A percentile compares a stretch with the other conserved stretches of the same genome.
These are phyloP conservation scores for Paracamarosporium sp. DNA, from an alignment of 2,329 filamentous ascomycete genomes.

Conservation along the genomic window DNA sequence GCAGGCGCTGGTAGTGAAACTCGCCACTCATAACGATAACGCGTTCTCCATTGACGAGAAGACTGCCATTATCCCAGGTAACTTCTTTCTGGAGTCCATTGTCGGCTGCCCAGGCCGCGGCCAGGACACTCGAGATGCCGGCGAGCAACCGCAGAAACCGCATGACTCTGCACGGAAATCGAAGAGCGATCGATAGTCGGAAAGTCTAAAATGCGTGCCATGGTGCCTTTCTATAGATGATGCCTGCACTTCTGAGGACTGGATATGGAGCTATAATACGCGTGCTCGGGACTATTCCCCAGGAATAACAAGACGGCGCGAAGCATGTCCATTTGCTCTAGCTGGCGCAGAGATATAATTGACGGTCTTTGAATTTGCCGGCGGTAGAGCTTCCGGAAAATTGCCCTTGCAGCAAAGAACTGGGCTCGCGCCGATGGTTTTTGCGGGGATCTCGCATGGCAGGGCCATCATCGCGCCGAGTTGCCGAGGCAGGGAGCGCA, in stretches of 20 bases:
- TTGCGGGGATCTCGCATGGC: not conserved
- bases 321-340: not conserved
- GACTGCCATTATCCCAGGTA: constrained; percentile 60
- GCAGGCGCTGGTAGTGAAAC: constrained; percentile 62
- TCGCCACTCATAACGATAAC: constrained; percentile 59
- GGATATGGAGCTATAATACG: not conserved
- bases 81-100: constrained; percentile 47
- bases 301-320: not conserved
- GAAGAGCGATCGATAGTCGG: not conserved
- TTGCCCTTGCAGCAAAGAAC: not conserved
- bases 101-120: constrained; percentile 25
- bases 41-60: constrained; percentile 57
- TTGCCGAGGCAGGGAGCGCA: constrained; percentile 1
- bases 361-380: constrained; percentile 12
- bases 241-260: not conserved
- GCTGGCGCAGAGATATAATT: constrained; percentile 8
- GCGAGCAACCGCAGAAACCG: not conserved
- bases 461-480: constrained; percentile 6
- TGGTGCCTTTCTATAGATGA: constrained; percentile 5
- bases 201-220: not conserved
- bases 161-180: not conserved
- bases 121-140: not conserved
- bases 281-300: not conserved
- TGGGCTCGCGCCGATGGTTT: not conserved
- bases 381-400: constrained; percentile 12